Conservation (phyloP, 2,329 filamentous ascomycete genomes). For the Paracamarosporium sp. region DNA sequence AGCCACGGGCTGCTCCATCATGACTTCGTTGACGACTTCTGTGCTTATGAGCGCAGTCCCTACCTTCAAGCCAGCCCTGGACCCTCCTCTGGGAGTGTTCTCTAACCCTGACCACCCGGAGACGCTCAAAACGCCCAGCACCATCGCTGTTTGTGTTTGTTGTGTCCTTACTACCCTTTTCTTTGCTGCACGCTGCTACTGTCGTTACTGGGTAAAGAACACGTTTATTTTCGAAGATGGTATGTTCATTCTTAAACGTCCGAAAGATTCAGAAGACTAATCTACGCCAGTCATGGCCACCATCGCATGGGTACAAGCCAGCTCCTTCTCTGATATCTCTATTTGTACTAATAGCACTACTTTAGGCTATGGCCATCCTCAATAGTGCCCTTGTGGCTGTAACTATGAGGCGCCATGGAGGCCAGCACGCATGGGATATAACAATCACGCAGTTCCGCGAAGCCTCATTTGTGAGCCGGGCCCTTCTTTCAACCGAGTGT, state of each 20-base stretch:
- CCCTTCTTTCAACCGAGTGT: neutral
- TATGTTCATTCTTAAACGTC: neutral
- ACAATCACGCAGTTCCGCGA: neutral
- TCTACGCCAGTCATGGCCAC: neutral
- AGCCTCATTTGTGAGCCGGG: neutral
- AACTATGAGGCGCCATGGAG: neutral
- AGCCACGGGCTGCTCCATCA: neutral
- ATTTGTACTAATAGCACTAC: neutral
- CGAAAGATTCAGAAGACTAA: neutral
- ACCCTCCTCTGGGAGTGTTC: conserved; percentile 14
- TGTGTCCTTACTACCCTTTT: conserved; percentile 13
- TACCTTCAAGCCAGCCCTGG: conserved; percentile 15
- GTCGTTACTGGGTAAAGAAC: neutral
- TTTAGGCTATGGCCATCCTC: neutral
- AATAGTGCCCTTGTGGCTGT: neutral
- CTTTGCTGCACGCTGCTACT: neutral
- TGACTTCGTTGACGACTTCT: neutral
- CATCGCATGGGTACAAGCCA: neutral
- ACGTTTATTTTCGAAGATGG: neutral
- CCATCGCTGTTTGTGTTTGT: conserved; percentile 12
- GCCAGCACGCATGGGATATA: neutral
- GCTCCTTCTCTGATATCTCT: neutral
- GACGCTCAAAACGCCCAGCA: conserved; percentile 8
- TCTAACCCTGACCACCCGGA: conserved; percentile 14
- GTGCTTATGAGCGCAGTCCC: neutral